phyloP scores from a whole-genome alignment of 192 early-diverging fungal species.

The Podila epicladia region DNA sequence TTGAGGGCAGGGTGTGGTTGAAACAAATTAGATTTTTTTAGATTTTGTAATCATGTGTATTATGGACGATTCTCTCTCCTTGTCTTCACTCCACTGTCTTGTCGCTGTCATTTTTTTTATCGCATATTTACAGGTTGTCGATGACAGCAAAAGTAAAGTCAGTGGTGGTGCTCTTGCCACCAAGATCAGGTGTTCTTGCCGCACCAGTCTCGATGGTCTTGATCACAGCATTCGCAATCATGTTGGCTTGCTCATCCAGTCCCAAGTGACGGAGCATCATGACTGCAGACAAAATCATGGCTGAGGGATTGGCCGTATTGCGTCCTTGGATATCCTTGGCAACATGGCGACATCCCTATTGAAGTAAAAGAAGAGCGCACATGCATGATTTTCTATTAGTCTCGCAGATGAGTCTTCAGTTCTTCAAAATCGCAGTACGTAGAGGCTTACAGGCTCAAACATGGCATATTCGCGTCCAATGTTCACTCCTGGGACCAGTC shows the following conservation, averaged over 20 bases:
- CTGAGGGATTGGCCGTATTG: conserved; percentile 96
- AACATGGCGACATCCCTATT: conserved; percentile 93
- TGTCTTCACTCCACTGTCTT: no score
- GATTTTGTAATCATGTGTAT: not conserved
- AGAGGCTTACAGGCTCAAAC: conserved; percentile 84
- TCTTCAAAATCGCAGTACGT: no score
- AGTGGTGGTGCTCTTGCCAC: conserved; percentile 86
- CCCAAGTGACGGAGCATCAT: conserved; percentile 96
- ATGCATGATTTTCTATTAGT: no score
- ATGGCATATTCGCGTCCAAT: conserved; percentile 96
- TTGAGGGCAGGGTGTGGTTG: not conserved
- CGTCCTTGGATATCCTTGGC: conserved; percentile 93
- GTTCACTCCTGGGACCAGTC: conserved; percentile 96
- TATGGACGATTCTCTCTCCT: not conserved
- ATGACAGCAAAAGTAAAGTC: conserved; percentile 95
- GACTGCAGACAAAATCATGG: conserved; percentile 90
- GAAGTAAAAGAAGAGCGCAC: not conserved
- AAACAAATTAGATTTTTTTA: not conserved
- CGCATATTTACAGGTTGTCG: conserved; percentile 61
- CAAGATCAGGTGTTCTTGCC: conserved; percentile 87
- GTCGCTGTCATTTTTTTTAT: no score
- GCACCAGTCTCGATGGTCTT: conserved; percentile 86
- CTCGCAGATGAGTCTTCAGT: no score
- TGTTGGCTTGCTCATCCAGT: conserved; percentile 87
- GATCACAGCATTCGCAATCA: conserved; percentile 88